Evolutionary conservation across 768 basidiomycete genomes (phyloP).

Genomic region (Russula foetens): DNA sequence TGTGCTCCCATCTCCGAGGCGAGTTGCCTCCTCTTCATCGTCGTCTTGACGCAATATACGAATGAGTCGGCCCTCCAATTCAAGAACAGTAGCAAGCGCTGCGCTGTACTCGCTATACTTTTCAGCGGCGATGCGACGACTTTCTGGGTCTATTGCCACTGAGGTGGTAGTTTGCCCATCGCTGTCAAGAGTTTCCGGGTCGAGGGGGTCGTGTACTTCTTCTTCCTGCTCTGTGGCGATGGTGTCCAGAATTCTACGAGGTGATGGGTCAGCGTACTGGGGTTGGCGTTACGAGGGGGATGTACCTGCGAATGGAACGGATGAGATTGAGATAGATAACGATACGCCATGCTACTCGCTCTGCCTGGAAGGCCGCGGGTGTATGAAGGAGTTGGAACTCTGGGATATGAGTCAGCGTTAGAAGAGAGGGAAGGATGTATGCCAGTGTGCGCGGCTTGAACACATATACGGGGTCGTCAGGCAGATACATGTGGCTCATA

Average conservation of each 20-base stretch:
- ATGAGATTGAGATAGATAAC: slow-evolving; percentile 87
- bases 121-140: slow-evolving; percentile 3
- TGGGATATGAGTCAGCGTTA: slow-evolving; percentile 27
- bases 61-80: slow-evolving; percentile 63
- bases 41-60: slow-evolving; percentile 59
- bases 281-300: slow-evolving; percentile 13
- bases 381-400: slow-evolving; percentile 81
- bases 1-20: slow-evolving; percentile 32
- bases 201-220: slow-evolving; percentile 40
- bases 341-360: slow-evolving; percentile 78
- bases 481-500: not conserved
- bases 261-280: not conserved
- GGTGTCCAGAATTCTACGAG: slow-evolving; percentile 59
- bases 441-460: not conserved
- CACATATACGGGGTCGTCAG: not conserved
- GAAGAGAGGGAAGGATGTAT: not conserved
- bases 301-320: slow-evolving; percentile 67
- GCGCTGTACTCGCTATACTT: slow-evolving; percentile 51
- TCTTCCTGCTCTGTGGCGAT: slow-evolving; percentile 57
- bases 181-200: slow-evolving; percentile 46
- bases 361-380: slow-evolving; percentile 66
- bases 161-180: slow-evolving; percentile 30
- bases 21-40: slow-evolving; percentile 60
- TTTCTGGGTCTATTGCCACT: slow-evolving; percentile 41
- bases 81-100: slow-evolving; percentile 57